These are phyloP conservation scores for Paspalum notatum DNA, from an alignment of 176 grass and related monocot genomes.

Conservation along the genomic window DNA sequence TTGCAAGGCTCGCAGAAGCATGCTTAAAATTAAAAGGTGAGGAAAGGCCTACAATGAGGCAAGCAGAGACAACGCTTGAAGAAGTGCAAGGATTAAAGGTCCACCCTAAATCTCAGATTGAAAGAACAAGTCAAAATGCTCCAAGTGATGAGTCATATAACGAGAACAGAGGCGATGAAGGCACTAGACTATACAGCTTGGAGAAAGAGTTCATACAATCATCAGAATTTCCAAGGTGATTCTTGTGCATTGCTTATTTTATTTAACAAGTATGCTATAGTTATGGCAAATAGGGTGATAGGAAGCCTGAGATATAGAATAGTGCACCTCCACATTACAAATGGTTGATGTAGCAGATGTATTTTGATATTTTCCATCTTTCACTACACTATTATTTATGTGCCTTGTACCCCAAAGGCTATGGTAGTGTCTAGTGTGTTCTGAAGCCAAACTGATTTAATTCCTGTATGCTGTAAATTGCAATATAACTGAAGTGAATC, in stretches of 20 bases:
- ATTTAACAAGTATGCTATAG: background rate
- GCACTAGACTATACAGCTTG: conserved; percentile 36
- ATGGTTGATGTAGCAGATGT: conserved; percentile 6
- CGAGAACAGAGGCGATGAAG: background rate
- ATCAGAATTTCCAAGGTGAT: conserved; percentile 33
- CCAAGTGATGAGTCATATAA: background rate
- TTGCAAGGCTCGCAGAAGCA: conserved; percentile 26
- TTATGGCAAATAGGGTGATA: no score
- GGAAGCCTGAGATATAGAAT: background rate
- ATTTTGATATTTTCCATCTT: background rate
- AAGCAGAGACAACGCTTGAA: conserved; percentile 43
- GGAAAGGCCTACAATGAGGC: conserved; percentile 46
- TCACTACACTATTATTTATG: background rate
- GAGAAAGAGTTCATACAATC: conserved; percentile 42
- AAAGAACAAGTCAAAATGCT: background rate
- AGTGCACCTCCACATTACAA: background rate
- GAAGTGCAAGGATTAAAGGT: background rate
- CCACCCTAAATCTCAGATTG: background rate
- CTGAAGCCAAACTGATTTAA: no score
- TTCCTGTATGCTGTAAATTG: background rate
- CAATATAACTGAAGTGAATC: background rate
- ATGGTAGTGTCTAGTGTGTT: no score
- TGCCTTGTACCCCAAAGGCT: no score
- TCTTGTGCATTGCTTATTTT: background rate
- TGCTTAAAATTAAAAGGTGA: conserved; percentile 48